Conservation (phyloP, 805 yeast species). For the Suhomyces vadensis region DNA sequence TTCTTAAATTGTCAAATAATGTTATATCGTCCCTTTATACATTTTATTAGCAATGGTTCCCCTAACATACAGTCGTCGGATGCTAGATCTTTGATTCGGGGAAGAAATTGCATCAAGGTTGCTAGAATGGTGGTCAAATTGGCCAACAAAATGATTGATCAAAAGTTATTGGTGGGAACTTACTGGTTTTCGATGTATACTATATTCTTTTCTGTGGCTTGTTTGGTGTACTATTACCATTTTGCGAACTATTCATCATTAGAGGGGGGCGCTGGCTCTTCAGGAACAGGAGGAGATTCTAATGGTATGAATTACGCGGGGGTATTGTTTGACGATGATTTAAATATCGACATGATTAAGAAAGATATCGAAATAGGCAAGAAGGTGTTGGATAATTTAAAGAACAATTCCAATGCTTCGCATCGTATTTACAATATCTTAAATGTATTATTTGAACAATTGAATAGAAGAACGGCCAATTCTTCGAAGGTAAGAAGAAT, state of each 20-base stretch:
- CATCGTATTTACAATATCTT: constrained; percentile 75
- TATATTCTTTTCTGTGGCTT: constrained; percentile 84
- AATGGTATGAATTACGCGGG: constrained; percentile 45
- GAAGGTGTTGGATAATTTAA: constrained; percentile 66
- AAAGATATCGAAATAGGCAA: constrained; percentile 83
- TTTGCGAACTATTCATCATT: constrained; percentile 34
- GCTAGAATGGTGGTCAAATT: constrained; percentile 79
- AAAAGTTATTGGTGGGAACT: constrained; percentile 73
- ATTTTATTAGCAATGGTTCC: constrained; percentile 64
- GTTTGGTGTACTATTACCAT: constrained; percentile 78
- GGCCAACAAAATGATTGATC: constrained; percentile 76
- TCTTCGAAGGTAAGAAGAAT: constrained; percentile 23
- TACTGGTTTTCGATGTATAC: constrained; percentile 93
- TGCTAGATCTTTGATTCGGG: constrained; percentile 66
- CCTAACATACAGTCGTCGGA: constrained; percentile 36
- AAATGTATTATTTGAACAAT: constrained; percentile 75
- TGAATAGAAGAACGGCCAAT: constrained; percentile 69
- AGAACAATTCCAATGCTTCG: constrained; percentile 76
- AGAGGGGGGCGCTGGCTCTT: constrained; percentile 16
- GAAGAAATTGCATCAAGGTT: constrained; percentile 79
- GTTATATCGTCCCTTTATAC: constrained; percentile 85
- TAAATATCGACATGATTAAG: constrained; percentile 53
- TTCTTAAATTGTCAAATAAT: constrained; percentile 77
- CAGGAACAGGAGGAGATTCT: neutral
- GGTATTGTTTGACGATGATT: constrained; percentile 46